Base-by-base conservation (phyloP, 176 grass and related monocot species). In the Saccharum officinarum region DNA sequence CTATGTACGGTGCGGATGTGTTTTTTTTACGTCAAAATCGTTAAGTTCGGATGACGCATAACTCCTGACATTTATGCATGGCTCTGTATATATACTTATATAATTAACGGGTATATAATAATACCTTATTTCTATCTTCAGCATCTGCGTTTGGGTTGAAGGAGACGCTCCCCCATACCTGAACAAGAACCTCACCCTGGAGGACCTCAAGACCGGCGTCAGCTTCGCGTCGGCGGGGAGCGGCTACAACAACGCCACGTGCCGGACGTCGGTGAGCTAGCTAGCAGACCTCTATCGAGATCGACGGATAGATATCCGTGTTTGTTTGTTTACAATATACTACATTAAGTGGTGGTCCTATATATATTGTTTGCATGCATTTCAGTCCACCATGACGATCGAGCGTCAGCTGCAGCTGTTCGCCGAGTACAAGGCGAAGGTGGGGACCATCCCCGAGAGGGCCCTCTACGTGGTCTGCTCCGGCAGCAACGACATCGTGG, bases 131-230 rank as follows among this genome's bases (percentile, higher is more conserved):
- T 52, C 47, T 17, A 52, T 52, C 47, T 2, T 52, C 47, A 52
- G 91, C 91, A 1, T 87, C 86, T 12, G 59, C 62, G 0, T 59
- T 96, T 49, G 84, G 94, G 47, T 28, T 95, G 77, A 91, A 96
- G 73, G 88, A 96, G 80, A 25, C 76, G 8, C 17, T 93, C 25
- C 94, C 5, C 79, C 91, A 11, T 96, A 93, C 78, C 80, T 91
- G 2, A 69, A 75, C 20, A 52, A 80, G 42, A 71, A 34, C 65
- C 83, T 93, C 5, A 77, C 42, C 34, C 23, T 69, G 4, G 55
- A 92, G 36, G 94, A 96, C 4, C 83, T 95, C 14, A 84, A 77
- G 75, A 91, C 91, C 28, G 94, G 94, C 18, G 91, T 96, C 11
- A 92, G 59, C 73, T 96, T 96, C 45, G 94, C 89, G 16, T 96